phyloP scores from a whole-genome alignment of 768 basidiomycete genomes.

The Auriculariales sp. region DNA sequence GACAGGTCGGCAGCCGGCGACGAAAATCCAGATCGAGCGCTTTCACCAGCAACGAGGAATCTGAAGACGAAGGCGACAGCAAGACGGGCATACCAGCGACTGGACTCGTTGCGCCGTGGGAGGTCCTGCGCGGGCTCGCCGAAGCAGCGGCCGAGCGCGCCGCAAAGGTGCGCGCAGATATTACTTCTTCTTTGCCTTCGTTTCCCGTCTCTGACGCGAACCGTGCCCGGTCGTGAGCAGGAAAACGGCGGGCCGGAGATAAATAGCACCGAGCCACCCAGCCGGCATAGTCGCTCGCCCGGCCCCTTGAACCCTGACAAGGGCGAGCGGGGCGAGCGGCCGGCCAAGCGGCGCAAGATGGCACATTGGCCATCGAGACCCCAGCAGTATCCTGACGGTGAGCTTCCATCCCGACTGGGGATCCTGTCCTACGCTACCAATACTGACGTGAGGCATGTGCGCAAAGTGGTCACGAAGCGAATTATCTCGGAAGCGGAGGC shows the following conservation, averaged over 20 bases:
- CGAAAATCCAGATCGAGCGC: background rate
- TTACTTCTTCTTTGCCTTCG: background rate
- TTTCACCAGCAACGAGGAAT: slow-evolving; percentile 62
- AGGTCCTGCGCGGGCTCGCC: slow-evolving; percentile 66
- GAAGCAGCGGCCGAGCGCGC: slow-evolving; percentile 71
- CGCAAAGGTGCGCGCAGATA: slow-evolving; percentile 39
- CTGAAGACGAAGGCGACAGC: slow-evolving; percentile 70
- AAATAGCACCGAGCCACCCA: slow-evolving; percentile 55
- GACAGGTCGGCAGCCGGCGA: background rate
- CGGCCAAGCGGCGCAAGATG: slow-evolving; percentile 57
- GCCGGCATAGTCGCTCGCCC: slow-evolving; percentile 58
- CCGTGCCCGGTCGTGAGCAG: slow-evolving; percentile 20
- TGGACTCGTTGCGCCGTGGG: slow-evolving; percentile 77
- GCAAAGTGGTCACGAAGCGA: slow-evolving; percentile 73
- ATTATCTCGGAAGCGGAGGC: slow-evolving; percentile 74
- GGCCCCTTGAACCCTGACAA: slow-evolving; percentile 21
- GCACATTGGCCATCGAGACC: slow-evolving; percentile 43
- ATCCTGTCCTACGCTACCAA: slow-evolving; percentile 5
- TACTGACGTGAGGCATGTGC: too few relatives aligned
- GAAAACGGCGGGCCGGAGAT: slow-evolving; percentile 42
- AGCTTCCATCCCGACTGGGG: too few relatives aligned
- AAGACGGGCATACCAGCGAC: slow-evolving; percentile 52
- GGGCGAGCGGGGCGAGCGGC: slow-evolving; percentile 29
- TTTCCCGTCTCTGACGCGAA: slow-evolving; percentile 1
- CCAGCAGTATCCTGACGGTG: slow-evolving; percentile 69